Conservation (phyloP, 768 basidiomycete genomes). For the Agaricus sinodeliciosus region DNA sequence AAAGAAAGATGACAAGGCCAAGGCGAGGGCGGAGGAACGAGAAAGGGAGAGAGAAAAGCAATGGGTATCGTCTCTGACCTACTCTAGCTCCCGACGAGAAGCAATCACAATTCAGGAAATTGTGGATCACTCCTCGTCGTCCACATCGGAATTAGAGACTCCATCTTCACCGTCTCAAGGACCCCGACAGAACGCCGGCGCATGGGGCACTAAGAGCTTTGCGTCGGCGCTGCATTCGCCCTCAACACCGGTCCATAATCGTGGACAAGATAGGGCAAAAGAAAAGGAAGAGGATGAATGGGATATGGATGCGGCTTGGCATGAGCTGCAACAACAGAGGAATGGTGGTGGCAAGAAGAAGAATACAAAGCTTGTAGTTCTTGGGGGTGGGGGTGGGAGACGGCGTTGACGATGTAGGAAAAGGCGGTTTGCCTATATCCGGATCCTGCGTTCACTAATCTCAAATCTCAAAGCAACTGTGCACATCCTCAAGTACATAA, state of each 20-base stretch:
- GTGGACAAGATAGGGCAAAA: conserved; percentile 24
- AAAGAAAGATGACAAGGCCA: conserved; percentile 83
- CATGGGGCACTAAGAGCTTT: conserved; percentile 78
- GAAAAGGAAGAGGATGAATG: conserved; percentile 53
- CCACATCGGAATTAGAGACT: not conserved
- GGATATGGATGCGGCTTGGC: conserved; percentile 77
- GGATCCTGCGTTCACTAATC: not conserved
- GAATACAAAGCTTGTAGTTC: conserved; percentile 59
- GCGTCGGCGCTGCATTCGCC: conserved; percentile 68
- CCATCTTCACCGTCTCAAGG: conserved; percentile 11
- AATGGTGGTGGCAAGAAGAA: conserved; percentile 53
- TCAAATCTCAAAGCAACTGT: not conserved
- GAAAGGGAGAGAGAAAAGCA: conserved; percentile 53
- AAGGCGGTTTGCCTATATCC: not conserved
- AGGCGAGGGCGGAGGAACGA: conserved; percentile 66
- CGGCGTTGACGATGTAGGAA: conserved; percentile 17
- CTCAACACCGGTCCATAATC: conserved; percentile 20
- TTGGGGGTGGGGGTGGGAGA: conserved; percentile 60
- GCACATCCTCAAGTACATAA: not conserved
- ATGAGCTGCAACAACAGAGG: conserved; percentile 61
- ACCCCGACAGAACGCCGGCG: conserved; percentile 35
- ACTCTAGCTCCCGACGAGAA: conserved; percentile 12
- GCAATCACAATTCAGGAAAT: conserved; percentile 18
- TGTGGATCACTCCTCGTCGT: conserved; percentile 18
- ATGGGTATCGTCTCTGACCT: conserved; percentile 14